A percentile compares a stretch with the other conserved stretches of the same genome.
Evolutionary conservation across 1,284 basidiomycete genomes (phyloP).

Genomic region (Apiotrichum veenhuisii): DNA sequence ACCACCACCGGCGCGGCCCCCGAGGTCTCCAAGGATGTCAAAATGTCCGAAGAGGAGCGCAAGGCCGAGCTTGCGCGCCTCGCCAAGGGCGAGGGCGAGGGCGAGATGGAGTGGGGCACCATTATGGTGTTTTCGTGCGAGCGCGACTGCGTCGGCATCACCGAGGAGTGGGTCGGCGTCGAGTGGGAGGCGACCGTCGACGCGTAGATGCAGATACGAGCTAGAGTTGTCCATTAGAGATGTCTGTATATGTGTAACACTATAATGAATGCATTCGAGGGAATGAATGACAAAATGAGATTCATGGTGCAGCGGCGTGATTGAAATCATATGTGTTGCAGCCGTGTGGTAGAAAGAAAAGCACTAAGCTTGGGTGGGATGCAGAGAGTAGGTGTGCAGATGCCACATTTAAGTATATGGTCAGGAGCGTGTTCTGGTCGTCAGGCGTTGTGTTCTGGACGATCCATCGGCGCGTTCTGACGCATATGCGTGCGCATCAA

Average conservation of each 20-base stretch:
- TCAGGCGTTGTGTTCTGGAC: too few relatives aligned
- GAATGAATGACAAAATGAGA: too few relatives aligned
- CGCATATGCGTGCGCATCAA: too few relatives aligned
- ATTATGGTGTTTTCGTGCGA: constrained; percentile 48
- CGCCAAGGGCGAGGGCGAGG: constrained; percentile 25
- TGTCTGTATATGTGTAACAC: not conserved
- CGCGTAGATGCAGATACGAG: not conserved
- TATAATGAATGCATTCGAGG: not conserved
- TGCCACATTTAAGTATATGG: too few relatives aligned
- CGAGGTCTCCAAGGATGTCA: not conserved
- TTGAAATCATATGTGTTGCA: too few relatives aligned
- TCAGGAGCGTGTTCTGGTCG: too few relatives aligned
- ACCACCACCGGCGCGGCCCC: constrained; percentile 15
- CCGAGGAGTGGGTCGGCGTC: constrained; percentile 49
- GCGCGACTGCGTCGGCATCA: constrained; percentile 46
- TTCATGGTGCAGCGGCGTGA: too few relatives aligned
- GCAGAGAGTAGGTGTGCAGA: too few relatives aligned
- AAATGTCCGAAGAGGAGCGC: constrained; percentile 38
- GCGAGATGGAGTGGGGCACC: constrained; percentile 51
- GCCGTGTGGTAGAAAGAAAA: too few relatives aligned
- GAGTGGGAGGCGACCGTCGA: constrained; percentile 45
- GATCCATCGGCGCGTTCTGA: too few relatives aligned
- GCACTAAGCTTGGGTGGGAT: too few relatives aligned
- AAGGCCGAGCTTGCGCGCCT: constrained; percentile 37
- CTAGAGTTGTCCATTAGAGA: not conserved